A percentile compares a stretch with the other conserved stretches of the same genome.
These are phyloP conservation scores for Ascosphaera pollenicola DNA, from an alignment of 2,329 filamentous ascomycete species.

Conservation along the genomic window DNA sequence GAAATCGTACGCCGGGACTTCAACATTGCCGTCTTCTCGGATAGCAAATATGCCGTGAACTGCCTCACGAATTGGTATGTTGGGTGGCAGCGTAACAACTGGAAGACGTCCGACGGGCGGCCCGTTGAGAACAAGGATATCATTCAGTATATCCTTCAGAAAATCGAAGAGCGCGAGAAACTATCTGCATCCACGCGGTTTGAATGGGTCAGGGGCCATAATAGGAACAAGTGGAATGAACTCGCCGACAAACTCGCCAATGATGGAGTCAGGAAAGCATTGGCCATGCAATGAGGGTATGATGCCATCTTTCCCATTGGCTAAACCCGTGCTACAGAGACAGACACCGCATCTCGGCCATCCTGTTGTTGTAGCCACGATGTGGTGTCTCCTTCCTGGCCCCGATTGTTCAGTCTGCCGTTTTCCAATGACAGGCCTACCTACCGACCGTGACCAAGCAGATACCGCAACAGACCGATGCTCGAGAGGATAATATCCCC, in stretches of 20 bases:
- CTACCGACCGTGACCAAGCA: no score
- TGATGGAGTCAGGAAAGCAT: not conserved
- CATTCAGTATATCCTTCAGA: constrained; percentile 40
- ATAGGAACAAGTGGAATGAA: not conserved
- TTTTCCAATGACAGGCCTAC: no score
- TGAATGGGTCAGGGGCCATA: not conserved
- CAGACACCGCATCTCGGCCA: no score
- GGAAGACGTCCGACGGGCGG: constrained; percentile 41
- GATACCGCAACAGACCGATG: no score
- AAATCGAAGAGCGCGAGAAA: constrained; percentile 39
- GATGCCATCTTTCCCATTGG: no score
- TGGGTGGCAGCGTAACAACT: constrained; percentile 48
- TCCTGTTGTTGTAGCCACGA: no score
- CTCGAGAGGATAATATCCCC: no score
- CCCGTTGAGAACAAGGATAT: constrained; percentile 60
- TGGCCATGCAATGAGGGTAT: not conserved
- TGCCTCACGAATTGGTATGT: constrained; percentile 57
- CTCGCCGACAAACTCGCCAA: not conserved
- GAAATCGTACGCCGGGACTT: constrained; percentile 40
- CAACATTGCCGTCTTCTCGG: constrained; percentile 48
- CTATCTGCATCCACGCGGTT: not conserved
- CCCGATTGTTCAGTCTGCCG: no score
- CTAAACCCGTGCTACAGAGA: no score
- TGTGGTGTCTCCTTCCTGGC: no score
- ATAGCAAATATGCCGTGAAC: constrained; percentile 64